phyloP scores from a whole-genome alignment of 371 early-diverging fungal genomes.

The Mortierella sp. region DNA sequence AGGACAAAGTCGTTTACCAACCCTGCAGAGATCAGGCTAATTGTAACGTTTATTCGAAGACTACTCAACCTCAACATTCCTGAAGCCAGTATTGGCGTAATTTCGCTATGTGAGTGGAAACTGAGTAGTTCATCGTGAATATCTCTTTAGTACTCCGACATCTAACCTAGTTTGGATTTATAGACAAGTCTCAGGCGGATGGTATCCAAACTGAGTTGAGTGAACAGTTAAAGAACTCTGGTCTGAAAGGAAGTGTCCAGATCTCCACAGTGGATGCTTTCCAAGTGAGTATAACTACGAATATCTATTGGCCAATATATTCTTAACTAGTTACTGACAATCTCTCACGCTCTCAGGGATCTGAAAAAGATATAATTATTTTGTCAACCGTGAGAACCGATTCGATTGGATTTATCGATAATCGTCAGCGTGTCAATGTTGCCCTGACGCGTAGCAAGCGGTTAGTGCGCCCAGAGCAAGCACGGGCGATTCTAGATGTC shows the following conservation, averaged over 20 bases:
- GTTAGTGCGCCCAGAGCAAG: constrained; percentile 12
- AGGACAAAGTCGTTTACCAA: constrained; percentile 68
- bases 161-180: background rate
- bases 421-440: constrained; percentile 70
- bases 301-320: background rate
- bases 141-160: background rate
- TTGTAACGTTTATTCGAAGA: constrained; percentile 59
- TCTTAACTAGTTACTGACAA: background rate
- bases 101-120: constrained; percentile 72
- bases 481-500: background rate
- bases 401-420: constrained; percentile 68
- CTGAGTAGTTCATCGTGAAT: background rate
- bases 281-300: constrained; percentile 41
- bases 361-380: constrained; percentile 86
- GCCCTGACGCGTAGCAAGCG: constrained; percentile 71
- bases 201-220: constrained; percentile 58
- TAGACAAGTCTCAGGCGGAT: constrained; percentile 81
- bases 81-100: constrained; percentile 71
- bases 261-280: constrained; percentile 91
- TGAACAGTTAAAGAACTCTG: constrained; percentile 16
- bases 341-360: constrained; percentile 66
- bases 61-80: constrained; percentile 60
- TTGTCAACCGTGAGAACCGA: constrained; percentile 80
- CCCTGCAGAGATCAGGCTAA: constrained; percentile 63
- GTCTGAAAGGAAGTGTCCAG: constrained; percentile 58